phyloP scores from a whole-genome alignment of 108 stramenopile genomes.

The Pseudonitzschia pungens region DNA sequence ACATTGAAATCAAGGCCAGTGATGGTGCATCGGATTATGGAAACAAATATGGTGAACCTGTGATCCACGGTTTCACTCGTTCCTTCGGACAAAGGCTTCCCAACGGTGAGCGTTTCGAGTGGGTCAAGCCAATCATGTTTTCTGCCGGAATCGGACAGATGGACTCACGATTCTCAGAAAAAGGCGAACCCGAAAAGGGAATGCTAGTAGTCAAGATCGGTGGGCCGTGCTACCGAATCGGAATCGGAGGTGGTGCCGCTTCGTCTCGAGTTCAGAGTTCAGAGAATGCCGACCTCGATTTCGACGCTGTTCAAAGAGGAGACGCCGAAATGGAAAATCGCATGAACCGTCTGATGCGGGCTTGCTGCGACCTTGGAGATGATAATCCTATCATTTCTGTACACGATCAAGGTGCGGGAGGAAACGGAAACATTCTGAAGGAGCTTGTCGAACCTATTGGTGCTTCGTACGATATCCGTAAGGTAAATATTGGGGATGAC shows the following conservation, averaged over 20 bases:
- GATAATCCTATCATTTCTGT: constrained; percentile 96
- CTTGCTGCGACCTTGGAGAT: constrained; percentile 96
- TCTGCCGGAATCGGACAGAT: constrained; percentile 96
- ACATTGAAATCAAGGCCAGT: constrained; percentile 93
- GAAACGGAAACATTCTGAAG: constrained; percentile 99
- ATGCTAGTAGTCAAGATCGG: constrained; percentile 98
- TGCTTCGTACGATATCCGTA: constrained; percentile 93
- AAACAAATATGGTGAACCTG: constrained; percentile 99
- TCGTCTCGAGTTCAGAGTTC: constrained; percentile 86
- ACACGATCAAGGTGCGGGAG: constrained; percentile 98
- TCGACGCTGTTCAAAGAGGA: constrained; percentile 99
- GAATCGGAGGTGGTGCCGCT: constrained; percentile 98
- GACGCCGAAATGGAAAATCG: constrained; percentile 99
- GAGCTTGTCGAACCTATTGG: constrained; percentile 99
- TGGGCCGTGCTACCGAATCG: constrained; percentile 98
- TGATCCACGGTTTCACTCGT: constrained; percentile 94
- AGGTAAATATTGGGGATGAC: constrained; percentile 86
- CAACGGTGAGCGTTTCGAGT: constrained; percentile 91
- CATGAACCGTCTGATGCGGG: constrained; percentile 96
- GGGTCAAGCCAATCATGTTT: constrained; percentile 99
- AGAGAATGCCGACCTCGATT: constrained; percentile 92
- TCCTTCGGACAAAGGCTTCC: constrained; percentile 96
- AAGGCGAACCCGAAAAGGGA: constrained; percentile 92
- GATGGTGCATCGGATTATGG: constrained; percentile 99
- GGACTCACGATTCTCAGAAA: constrained; percentile 88